phyloP scores from a whole-genome alignment of 2,329 filamentous ascomycete species.

The Hypoxylon sp. region DNA sequence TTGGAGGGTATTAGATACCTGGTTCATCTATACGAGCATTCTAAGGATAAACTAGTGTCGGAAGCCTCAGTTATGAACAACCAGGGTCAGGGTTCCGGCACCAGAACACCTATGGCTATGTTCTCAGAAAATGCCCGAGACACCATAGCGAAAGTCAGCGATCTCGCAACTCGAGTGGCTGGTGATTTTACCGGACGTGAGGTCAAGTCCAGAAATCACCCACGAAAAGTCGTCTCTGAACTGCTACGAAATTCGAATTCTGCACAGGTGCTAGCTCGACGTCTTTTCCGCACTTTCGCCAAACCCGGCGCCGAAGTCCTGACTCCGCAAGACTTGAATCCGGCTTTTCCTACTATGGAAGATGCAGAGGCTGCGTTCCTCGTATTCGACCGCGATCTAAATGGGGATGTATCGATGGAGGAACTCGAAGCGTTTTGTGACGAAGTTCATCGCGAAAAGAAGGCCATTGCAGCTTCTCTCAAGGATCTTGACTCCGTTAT shows the following conservation, averaged over 20 bases:
- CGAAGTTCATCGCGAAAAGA: constrained; percentile 93
- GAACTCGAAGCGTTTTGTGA: constrained; percentile 94
- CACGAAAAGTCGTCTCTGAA: constrained; percentile 85
- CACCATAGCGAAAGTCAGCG: constrained; percentile 84
- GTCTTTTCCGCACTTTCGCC: constrained; percentile 89
- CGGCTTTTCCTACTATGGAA: constrained; percentile 84
- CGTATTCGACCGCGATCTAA: constrained; percentile 97
- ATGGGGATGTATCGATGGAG: constrained; percentile 95
- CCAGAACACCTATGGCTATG: constrained; percentile 80
- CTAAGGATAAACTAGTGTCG: constrained; percentile 78
- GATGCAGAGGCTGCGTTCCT: constrained; percentile 90
- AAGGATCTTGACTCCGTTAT: constrained; percentile 97
- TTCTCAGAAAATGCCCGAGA: constrained; percentile 82
- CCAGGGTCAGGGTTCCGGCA: constrained; percentile 66
- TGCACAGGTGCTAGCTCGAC: constrained; percentile 86
- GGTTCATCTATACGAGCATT: constrained; percentile 75
- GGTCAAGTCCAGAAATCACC: constrained; percentile 77
- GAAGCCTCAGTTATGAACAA: constrained; percentile 66
- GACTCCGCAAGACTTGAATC: constrained; percentile 80
- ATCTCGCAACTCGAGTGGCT: constrained; percentile 82
- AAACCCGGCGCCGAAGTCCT: constrained; percentile 83
- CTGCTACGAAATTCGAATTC: constrained; percentile 80
- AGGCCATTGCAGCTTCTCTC: constrained; percentile 92
- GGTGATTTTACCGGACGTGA: constrained; percentile 91
- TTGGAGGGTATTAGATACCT: constrained; percentile 57